phyloP scores from a whole-genome alignment of 371 early-diverging fungal genomes.

The Lichtheimia corymbifera region DNA sequence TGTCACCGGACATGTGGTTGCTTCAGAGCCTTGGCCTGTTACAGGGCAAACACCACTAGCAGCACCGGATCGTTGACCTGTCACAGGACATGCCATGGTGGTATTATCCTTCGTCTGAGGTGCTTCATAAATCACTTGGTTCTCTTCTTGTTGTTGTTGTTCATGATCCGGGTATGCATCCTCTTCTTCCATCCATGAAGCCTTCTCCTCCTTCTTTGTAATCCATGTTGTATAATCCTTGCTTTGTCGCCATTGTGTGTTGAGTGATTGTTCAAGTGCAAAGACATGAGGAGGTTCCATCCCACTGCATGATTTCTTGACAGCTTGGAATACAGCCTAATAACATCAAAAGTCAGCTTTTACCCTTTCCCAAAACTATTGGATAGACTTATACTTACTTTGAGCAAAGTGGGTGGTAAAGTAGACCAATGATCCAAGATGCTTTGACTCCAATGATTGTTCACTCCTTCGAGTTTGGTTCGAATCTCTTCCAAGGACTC shows the following conservation, averaged over 20 bases:
- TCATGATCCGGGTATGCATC: conserved; percentile 7
- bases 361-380: not conserved
- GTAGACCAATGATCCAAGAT: conserved; percentile 34
- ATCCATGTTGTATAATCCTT: conserved; percentile 35
- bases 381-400: conserved; percentile 13
- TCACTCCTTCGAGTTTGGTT: conserved; percentile 11
- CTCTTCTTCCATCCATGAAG: conserved; percentile 8
- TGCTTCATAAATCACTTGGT: conserved; percentile 21
- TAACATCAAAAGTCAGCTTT: not conserved
- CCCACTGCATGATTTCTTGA: conserved; percentile 9
- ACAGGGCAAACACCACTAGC: conserved; percentile 18
- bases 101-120: conserved; percentile 11
- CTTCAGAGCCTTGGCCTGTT: conserved; percentile 16
- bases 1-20: conserved; percentile 25
- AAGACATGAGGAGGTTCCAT: conserved; percentile 24
- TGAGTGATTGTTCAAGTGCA: conserved; percentile 28
- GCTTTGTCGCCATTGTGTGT: conserved; percentile 40
- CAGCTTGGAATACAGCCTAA: conserved; percentile 30
- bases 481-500: conserved; percentile 23
- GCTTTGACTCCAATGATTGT: conserved; percentile 31
- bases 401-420: conserved; percentile 31
- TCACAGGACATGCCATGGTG: conserved; percentile 24
- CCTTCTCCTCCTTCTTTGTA: not conserved
- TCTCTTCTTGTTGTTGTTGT: conserved; percentile 1
- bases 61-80: conserved; percentile 13